These are phyloP conservation scores for Coemansia sp. DNA, from an alignment of 192 early-diverging fungal species.

Conservation along the genomic window DNA sequence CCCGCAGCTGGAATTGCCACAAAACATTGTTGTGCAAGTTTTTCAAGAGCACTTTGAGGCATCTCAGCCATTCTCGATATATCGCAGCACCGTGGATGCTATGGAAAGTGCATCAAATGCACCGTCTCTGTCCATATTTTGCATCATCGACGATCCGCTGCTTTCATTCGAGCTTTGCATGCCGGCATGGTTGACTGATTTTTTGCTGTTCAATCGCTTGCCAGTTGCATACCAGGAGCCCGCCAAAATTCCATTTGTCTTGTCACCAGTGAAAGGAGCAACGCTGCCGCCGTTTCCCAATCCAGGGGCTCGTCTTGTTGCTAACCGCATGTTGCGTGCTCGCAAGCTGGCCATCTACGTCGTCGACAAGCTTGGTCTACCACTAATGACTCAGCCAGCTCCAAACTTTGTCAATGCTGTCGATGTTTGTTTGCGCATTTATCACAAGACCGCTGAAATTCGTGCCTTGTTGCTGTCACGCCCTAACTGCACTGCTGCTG, in stretches of 20 bases:
- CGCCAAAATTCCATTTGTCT: slow-evolving; percentile 77
- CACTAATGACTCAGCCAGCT: slow-evolving; percentile 41
- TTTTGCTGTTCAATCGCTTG: slow-evolving; percentile 68
- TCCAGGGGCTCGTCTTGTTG: slow-evolving; percentile 62
- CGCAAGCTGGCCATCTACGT: slow-evolving; percentile 82
- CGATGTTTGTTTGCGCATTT: slow-evolving; percentile 29
- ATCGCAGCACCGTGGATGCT: slow-evolving; percentile 18
- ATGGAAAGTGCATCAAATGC: neutral
- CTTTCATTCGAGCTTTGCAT: slow-evolving; percentile 65
- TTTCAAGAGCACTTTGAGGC: slow-evolving; percentile 29
- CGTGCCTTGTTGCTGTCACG: neutral
- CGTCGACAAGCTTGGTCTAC: slow-evolving; percentile 66
- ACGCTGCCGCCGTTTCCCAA: slow-evolving; percentile 48
- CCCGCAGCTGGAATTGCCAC: slow-evolving; percentile 42
- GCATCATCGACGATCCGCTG: slow-evolving; percentile 29
- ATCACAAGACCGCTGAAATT: neutral
- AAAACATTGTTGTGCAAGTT: slow-evolving; percentile 21
- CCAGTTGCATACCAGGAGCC: slow-evolving; percentile 66
- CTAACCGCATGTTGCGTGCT: slow-evolving; percentile 83
- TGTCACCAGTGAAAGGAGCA: slow-evolving; percentile 58
- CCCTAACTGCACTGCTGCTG: neutral
- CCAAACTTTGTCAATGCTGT: slow-evolving; percentile 43
- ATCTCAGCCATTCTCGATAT: slow-evolving; percentile 38
- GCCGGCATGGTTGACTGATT: slow-evolving; percentile 84
- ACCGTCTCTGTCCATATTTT: slow-evolving; percentile 22